Evolutionary conservation across 345 rosid species (phyloP).

Genomic region (Boechera stricta): DNA sequence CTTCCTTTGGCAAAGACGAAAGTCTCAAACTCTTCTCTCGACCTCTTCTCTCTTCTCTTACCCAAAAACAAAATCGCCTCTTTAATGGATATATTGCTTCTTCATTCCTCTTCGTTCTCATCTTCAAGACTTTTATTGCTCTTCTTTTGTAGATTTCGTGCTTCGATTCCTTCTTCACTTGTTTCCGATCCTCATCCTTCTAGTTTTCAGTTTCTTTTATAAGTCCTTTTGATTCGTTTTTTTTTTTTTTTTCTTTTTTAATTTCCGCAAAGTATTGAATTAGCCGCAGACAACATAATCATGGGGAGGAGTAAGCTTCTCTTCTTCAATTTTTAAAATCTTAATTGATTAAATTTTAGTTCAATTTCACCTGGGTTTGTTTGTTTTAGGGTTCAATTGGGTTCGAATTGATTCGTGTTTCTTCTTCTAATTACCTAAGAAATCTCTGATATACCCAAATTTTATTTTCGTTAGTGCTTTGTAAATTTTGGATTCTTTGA

Average conservation of each 20-base stretch:
- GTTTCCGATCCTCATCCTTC: conserved; percentile 27
- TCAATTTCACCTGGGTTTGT: conserved; percentile 28
- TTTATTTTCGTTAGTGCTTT: not conserved
- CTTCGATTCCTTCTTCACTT: conserved; percentile 39
- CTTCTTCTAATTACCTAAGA: not conserved
- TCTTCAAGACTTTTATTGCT: conserved; percentile 31
- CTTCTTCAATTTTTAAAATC: not conserved
- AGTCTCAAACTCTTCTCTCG: conserved; percentile 32
- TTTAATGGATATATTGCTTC: conserved; percentile 72
- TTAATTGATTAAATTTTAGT: not conserved
- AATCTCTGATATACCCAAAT: not conserved
- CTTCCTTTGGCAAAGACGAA: conserved; percentile 27
- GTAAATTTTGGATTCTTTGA: not conserved
- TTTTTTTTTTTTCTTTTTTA: not conserved
- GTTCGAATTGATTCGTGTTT: not conserved
- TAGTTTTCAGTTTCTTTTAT: conserved; percentile 47
- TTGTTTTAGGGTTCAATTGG: conserved; percentile 16
- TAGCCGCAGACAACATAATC: conserved; percentile 29
- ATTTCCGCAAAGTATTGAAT: conserved; percentile 16
- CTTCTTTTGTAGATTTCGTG: conserved; percentile 34
- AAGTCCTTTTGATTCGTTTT: conserved; percentile 38
- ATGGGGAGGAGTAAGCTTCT: conserved; percentile 81
- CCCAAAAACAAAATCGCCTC: not conserved
- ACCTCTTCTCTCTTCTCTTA: conserved; percentile 14
- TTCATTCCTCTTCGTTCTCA: conserved; percentile 20